Base-by-base conservation (phyloP, 495 filamentous ascomycete genomes). In the Tuber umbilicatum region DNA sequence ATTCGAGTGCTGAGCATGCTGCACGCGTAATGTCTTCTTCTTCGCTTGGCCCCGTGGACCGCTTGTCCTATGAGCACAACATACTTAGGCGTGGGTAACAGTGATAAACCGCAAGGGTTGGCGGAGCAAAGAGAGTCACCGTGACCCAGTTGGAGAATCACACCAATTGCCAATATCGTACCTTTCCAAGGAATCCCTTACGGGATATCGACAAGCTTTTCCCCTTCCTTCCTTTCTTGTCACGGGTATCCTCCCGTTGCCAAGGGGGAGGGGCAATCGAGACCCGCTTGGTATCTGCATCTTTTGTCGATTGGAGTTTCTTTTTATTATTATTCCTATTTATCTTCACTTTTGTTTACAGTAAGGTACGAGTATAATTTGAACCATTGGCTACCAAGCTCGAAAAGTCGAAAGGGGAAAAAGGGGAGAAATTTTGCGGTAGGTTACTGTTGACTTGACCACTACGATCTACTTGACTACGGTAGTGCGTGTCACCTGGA, bases 41-140 rank as follows among this genome's bases (percentile, higher is more conserved):
- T 75, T 72, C 73, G 60, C 73, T 67, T 74, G 75, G 37, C 73
- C 67, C 47, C 21, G 31, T 42, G 31, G 35, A 69, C 68, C 41
- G 55, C 37, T 43, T n/a, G 31, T 43, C 70, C 50, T 31, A 41
- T 40, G 68, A 72, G 72, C 70, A 31, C 72, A 70, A 70, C 50
- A n/a, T 60, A 27, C n/a, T 60, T 10, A 3, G 50, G 27, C 5
- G 27, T 2, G 3, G n/a, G 50, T 31, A 60, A 27, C 23, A 55
- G 2, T 14, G n/a, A 12, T 55, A 10, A 55, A 55, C 23, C 47
- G 9, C 47, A 55, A 55, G 47, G 47, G 47, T 27, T 27, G 47
- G 47, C 7, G 14, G 23, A 27, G 23, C 47, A 27, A 14, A 55
- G 47, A 55, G 23, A 27, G 27, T 19, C 27, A 35, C 55, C 35